Evolutionary conservation across 148 eudicot genomes (phyloP), one percentile per base, ranked within the genome.

Genomic region (Vaccinium macrocarpon): DNA sequence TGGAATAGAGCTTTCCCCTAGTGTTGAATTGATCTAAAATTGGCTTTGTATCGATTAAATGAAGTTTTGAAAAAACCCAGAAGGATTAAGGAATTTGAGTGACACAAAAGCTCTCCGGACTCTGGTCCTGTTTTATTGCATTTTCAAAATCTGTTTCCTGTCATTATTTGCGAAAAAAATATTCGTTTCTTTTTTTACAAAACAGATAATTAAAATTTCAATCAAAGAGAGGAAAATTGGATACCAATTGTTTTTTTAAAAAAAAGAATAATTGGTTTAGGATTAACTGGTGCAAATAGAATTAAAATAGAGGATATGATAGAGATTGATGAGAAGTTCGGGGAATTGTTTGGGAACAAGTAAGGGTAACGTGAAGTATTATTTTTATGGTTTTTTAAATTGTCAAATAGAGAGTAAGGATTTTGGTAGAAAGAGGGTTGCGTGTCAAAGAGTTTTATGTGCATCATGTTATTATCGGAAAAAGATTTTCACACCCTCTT

Each of bases 361-460:
- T 53, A 49, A 21, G 84, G 75, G 29, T 51, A 62, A 49, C 85
- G 85, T 79, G 85, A 25, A 66, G 10, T 10, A 27, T 23, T 86
- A 29, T 86, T 86, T 77, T 21, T 64, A 12, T 64, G 23, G 0
- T 7, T n/a, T 11, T 68, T 27, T 71, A 13, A 12, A 50, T 38
- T 46, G 66, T 78, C 78, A 68, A 52, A 46, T 27, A n/a, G 52
- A 53, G 79, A 25, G 10, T 64, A 76, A 29, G n/a, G 10, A 55
- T 27, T 61, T 82, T 29, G 12, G 15, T 11, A n/a, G 49, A 57
- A 46, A 56, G 18, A 10, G 1, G 35, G 56, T 72, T 83, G 35
- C 86, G 84, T 83, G 86, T 80, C 64, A 75, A 25, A 38, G 19
- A 18, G 75, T 56, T 74, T 52, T 4, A 57, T 57, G 18, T 16